Evolutionary conservation across 768 basidiomycete genomes (phyloP).

Genomic region (Cystobasidium tubakii): DNA sequence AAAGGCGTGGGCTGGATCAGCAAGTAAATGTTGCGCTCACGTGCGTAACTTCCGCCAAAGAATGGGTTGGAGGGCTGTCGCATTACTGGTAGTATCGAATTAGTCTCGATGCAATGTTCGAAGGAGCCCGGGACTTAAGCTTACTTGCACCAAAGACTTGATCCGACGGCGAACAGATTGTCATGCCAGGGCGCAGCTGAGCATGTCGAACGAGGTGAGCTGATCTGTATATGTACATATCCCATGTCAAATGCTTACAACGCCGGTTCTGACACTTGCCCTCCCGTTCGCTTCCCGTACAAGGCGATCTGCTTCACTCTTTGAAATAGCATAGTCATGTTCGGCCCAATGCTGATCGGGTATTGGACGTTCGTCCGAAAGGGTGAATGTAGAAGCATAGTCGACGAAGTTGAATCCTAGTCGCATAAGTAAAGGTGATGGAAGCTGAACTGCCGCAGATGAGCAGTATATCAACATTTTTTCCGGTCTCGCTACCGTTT

Average conservation of each 20-base stretch:
- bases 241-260: background rate
- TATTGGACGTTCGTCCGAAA: background rate
- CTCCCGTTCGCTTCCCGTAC: conserved; percentile 1
- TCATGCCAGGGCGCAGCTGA: conserved; percentile 25
- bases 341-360: conserved; percentile 10
- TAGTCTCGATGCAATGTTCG: too few relatives aligned
- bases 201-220: background rate
- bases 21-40: background rate
- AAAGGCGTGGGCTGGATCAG: background rate
- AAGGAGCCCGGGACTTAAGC: background rate
- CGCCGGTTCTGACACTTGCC: background rate
- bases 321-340: conserved; percentile 10
- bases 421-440: background rate
- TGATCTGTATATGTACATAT: background rate
- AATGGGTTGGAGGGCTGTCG: background rate
- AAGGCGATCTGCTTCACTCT: conserved; percentile 8
- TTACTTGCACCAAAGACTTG: conserved; percentile 16
- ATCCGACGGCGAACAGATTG: background rate
- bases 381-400: background rate
- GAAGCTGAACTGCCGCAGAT: conserved; percentile 7
- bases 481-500: background rate
- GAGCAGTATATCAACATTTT: conserved; percentile 33
- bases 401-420: background rate
- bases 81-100: conserved; percentile 3
- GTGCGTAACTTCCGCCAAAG: background rate